Evolutionary conservation across 2,329 filamentous ascomycete species (phyloP).

Genomic region (Talaromyces albobiverticillius): DNA sequence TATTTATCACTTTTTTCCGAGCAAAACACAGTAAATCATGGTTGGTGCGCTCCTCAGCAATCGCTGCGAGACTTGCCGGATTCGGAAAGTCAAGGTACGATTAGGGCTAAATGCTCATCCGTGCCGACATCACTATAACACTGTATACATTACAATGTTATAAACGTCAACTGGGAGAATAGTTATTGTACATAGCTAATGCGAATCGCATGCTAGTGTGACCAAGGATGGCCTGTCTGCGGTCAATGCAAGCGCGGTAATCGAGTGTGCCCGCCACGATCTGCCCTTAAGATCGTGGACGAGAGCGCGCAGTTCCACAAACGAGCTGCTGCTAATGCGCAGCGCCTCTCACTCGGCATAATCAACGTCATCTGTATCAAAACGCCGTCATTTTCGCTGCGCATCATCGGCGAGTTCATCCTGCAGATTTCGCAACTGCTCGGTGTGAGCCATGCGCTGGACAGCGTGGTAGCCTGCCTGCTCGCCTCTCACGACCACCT

Average conservation of each 20-base stretch:
- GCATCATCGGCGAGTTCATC: neutral
- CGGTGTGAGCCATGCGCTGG: neutral
- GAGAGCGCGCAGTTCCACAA: neutral
- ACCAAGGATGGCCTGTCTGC: constrained; percentile 1
- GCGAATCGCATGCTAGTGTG: neutral
- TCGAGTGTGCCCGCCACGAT: neutral
- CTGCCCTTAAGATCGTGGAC: neutral
- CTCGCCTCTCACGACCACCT: neutral
- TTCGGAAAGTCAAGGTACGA: constrained; percentile 3
- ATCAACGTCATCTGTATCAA: neutral
- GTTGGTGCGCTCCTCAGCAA: constrained; percentile 2
- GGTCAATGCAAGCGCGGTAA: neutral
- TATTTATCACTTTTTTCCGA: too few species aligned
- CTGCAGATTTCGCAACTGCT: neutral
- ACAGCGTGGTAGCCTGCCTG: neutral
- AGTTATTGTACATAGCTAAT: neutral
- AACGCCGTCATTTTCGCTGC: neutral
- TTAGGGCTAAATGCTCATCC: neutral
- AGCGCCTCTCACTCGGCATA: neutral
- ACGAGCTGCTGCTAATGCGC: too few species aligned
- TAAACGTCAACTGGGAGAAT: neutral
- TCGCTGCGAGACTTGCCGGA: constrained; percentile 2
- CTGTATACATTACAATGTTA: too few species aligned
- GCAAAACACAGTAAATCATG: neutral
- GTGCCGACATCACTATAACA: too few species aligned